Evolutionary conservation across 2,329 filamentous ascomycete species (phyloP).

Genomic region (Colletotrichum incanum): DNA sequence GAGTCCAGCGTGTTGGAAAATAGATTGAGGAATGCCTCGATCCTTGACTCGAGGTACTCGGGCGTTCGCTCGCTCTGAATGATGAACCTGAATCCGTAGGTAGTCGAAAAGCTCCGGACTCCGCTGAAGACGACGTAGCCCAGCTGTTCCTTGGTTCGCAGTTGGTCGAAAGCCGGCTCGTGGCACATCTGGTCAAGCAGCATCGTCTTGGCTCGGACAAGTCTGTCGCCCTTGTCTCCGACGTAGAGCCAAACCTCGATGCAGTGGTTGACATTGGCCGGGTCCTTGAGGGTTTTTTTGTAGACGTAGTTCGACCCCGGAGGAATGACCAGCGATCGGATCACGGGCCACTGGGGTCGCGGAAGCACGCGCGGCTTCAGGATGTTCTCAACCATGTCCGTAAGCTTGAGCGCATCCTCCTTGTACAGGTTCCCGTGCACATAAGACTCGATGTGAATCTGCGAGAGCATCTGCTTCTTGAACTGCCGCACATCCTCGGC

Average conservation of each 20-base stretch:
- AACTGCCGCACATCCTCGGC: constrained; percentile 83
- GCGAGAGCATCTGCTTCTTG: constrained; percentile 83
- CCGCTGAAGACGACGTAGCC: constrained; percentile 97
- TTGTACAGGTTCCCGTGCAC: constrained; percentile 95
- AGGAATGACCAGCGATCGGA: constrained; percentile 83
- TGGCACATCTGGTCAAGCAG: constrained; percentile 92
- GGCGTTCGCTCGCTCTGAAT: constrained; percentile 93
- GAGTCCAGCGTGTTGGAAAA: constrained; percentile 77
- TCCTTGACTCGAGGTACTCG: constrained; percentile 87
- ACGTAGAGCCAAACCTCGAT: constrained; percentile 84
- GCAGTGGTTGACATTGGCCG: constrained; percentile 90
- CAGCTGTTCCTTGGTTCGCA: constrained; percentile 96
- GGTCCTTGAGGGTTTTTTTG: constrained; percentile 84
- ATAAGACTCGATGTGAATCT: constrained; percentile 90
- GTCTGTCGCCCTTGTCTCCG: constrained; percentile 78
- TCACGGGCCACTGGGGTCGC: constrained; percentile 83
- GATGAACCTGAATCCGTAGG: constrained; percentile 88
- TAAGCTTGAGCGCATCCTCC: constrained; percentile 90
- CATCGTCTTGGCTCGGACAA: constrained; percentile 81
- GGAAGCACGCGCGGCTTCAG: constrained; percentile 83
- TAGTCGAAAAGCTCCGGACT: constrained; percentile 79
- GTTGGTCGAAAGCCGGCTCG: constrained; percentile 93
- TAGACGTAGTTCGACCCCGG: constrained; percentile 88
- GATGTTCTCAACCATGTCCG: constrained; percentile 84
- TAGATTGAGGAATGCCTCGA: constrained; percentile 84